Evolutionary conservation across 2,329 filamentous ascomycete species (phyloP).

Genomic region (Helicocarpus griseus): DNA sequence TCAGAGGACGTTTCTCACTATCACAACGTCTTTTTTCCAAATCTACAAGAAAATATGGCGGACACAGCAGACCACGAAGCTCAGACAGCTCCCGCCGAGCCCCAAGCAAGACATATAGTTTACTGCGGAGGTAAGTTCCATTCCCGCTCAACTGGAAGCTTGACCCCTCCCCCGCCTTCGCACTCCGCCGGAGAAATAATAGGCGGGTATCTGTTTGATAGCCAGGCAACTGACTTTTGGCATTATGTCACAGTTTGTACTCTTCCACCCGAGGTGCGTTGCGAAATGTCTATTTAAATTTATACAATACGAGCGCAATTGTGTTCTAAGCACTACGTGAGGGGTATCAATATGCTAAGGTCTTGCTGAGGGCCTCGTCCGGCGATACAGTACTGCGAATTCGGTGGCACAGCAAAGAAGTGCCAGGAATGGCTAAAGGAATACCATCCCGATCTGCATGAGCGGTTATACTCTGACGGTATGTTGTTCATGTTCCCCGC

Average conservation of each 20-base stretch:
- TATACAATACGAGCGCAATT: too few relatives aligned
- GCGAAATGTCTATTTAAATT: too few relatives aligned
- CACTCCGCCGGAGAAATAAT: background rate
- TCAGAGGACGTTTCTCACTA: background rate
- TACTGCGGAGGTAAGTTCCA: slow-evolving; percentile 51
- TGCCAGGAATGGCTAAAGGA: slow-evolving; percentile 91
- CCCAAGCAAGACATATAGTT: slow-evolving; percentile 45
- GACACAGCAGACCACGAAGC: slow-evolving; percentile 10
- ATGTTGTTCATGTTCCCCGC: too few relatives aligned
- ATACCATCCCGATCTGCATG: slow-evolving; percentile 63
- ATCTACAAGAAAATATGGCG: slow-evolving; percentile 8
- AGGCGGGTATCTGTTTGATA: background rate
- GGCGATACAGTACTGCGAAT: slow-evolving; percentile 87
- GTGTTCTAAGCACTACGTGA: too few relatives aligned
- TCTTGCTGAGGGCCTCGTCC: background rate
- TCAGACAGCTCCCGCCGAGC: slow-evolving; percentile 18
- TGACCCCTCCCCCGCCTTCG: background rate
- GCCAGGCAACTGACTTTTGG: slow-evolving; percentile 5
- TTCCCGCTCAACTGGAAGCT: background rate
- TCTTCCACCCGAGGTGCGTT: slow-evolving; percentile 56
- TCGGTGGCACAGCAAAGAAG: slow-evolving; percentile 91
- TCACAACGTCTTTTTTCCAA: background rate
- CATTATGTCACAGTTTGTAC: slow-evolving; percentile 45
- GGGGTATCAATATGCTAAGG: background rate
- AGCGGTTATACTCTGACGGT: slow-evolving; percentile 79